Evolutionary conservation across 306 rosid species (phyloP), one percentile per base, ranked within the genome.

Genomic region (Prunus fruticosa): DNA sequence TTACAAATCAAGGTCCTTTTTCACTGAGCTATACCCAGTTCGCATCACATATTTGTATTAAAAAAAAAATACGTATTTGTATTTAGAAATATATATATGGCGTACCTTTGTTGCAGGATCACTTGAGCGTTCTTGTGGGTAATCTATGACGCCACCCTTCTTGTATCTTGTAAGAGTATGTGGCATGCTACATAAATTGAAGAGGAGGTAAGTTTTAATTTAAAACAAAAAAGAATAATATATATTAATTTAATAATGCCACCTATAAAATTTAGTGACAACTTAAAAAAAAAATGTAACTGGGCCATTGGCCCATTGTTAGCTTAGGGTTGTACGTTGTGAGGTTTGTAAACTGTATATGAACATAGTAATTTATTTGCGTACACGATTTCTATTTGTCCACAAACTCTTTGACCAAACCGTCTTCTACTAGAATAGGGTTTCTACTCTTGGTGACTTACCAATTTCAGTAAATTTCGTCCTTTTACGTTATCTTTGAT

Each of bases 131-230:
- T 81, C 78, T 45, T 71, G 81, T 73, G 79, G 65, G 69, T 6
- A 45, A 64, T 85, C 87, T 34, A 73, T 52, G 34, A 50, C 46
- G 45, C 20, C 14, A 5, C 81, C 78, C 72, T 71, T 83, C 43
- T 70, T 75, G 80, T 92, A 90, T 75, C 90, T 88, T 70, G 86
- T 68, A 62, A 92, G 81, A 13, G 80, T 87, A 5, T 87, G 91
- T 46, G 87, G 87, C 96, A 90, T 88, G 89, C 97, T 89, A 78
- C 82, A 82, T 72, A 18, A 53, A 83, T 72, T 3, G 62, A 79
- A 82, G 45, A 45, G 52, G 15, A 64, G 53, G 28, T 7, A 81
- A 52, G 58, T 70, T 43, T 46, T 68, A 81, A 78, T 51, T 10
- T 69, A 50, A 69, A 49, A 27, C 23, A 16, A 18, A 50, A 69